These are phyloP conservation scores for Oidiodendron maius DNA, from an alignment of 495 filamentous ascomycete species.

Conservation along the genomic window DNA sequence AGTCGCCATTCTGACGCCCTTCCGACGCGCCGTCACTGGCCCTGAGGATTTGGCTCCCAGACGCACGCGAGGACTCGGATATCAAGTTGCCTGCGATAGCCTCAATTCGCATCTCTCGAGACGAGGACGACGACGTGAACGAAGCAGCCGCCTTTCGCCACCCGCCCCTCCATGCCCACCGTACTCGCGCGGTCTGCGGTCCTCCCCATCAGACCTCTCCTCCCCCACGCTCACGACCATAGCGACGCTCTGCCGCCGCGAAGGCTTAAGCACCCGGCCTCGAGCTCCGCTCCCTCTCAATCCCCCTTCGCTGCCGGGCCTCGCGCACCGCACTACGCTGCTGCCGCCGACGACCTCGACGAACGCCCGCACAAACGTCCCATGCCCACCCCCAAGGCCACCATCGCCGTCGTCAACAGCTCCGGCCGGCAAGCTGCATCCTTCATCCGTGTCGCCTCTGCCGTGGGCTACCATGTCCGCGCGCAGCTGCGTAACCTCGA, in stretches of 20 bases:
- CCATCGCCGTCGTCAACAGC: conserved; percentile 87
- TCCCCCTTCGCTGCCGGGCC: conserved; percentile 3
- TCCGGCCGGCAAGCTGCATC: conserved; percentile 91
- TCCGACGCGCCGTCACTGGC: too few species aligned
- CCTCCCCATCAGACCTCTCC: conserved; percentile 13
- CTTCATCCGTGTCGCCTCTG: conserved; percentile 84
- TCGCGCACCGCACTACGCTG: conserved; percentile 14
- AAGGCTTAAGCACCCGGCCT: conserved; percentile 17
- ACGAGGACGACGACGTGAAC: too few species aligned
- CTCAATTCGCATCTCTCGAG: too few species aligned
- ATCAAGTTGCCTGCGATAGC: too few species aligned
- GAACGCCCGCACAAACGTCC: conserved; percentile 43
- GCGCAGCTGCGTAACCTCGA: conserved; percentile 82
- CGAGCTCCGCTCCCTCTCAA: conserved; percentile 12
- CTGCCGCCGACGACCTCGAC: conserved; percentile 39
- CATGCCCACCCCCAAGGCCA: conserved; percentile 55
- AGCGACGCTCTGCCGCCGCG: conserved; percentile 3
- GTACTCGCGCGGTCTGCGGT: conserved; percentile 12
- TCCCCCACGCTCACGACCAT: background rate
- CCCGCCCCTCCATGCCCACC: conserved; percentile 14
- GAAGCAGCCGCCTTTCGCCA: background rate
- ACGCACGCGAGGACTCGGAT: too few species aligned
- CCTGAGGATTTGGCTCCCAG: too few species aligned
- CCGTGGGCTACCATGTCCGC: conserved; percentile 84
- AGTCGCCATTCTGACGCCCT: too few species aligned